phyloP scores from a whole-genome alignment of 768 basidiomycete species.

The Floccularia luteovirens region DNA sequence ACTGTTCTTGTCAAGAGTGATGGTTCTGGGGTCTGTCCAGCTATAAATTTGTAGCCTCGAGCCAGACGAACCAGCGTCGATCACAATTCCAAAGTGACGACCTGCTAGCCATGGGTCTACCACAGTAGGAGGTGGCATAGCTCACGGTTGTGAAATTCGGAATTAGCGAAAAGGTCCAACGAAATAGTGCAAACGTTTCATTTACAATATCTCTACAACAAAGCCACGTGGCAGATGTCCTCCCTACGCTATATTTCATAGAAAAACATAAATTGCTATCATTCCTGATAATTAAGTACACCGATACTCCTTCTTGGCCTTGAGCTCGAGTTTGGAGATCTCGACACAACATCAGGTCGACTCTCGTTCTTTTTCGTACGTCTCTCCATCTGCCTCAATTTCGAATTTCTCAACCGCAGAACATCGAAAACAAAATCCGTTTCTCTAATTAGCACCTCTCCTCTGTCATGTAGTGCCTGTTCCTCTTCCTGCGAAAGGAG shows the following conservation, averaged over 20 bases:
- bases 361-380: slow-evolving; percentile 9
- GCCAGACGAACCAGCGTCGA: slow-evolving; percentile 98
- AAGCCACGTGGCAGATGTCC: not conserved
- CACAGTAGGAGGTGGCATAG: slow-evolving; percentile 70
- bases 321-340: slow-evolving; percentile 8
- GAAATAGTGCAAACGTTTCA: not conserved
- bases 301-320: slow-evolving; percentile 17
- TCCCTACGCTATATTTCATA: no score
- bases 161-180: not conserved
- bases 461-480: slow-evolving; percentile 40
- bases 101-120: slow-evolving; percentile 70
- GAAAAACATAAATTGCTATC: no score
- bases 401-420: slow-evolving; percentile 30
- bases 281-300: slow-evolving; percentile 19
- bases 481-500: slow-evolving; percentile 52
- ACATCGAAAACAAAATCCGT: slow-evolving; percentile 69
- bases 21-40: slow-evolving; percentile 76
- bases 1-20: slow-evolving; percentile 41
- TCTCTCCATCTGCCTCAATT: slow-evolving; percentile 16
- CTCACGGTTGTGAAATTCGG: not conserved
- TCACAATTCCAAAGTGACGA: slow-evolving; percentile 87
- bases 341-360: not conserved
- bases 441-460: slow-evolving; percentile 37
- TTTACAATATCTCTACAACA: not conserved
- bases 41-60: slow-evolving; percentile 95